Evolutionary conservation across 164 flowering plant species (phyloP).

Genomic region (Warburgia ugandensis): DNA sequence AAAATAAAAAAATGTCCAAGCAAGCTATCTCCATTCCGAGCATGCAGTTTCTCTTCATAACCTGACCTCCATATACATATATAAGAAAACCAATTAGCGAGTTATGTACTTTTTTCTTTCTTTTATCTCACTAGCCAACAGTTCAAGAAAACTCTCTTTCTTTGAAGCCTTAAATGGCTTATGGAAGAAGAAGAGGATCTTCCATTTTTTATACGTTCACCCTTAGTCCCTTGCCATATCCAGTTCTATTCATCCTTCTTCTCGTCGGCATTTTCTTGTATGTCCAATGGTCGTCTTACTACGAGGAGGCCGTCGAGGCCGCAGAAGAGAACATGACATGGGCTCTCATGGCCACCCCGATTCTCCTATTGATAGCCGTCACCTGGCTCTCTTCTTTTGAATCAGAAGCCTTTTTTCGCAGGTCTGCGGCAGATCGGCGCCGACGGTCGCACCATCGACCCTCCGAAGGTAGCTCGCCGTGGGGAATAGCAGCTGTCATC

Average conservation of each 20-base stretch:
- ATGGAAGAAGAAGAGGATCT: slow-evolving; percentile 26
- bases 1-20: too few species aligned
- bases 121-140: too few species aligned
- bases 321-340: slow-evolving; percentile 43
- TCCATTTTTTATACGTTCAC: slow-evolving; percentile 45
- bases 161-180: slow-evolving; percentile 11
- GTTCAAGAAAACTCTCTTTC: too few species aligned
- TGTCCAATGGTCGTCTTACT: slow-evolving; percentile 44
- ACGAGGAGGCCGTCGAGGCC: slow-evolving; percentile 35
- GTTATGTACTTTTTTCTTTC: too few species aligned
- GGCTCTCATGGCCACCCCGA: slow-evolving; percentile 48
- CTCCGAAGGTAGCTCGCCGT: slow-evolving; percentile 57
- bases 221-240: slow-evolving; percentile 67
- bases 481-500: slow-evolving; percentile 60
- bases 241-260: slow-evolving; percentile 56
- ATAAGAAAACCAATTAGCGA: too few species aligned
- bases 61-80: too few species aligned
- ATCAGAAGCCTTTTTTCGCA: slow-evolving; percentile 26
- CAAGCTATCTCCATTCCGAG: too few species aligned
- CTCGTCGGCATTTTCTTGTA: slow-evolving; percentile 47
- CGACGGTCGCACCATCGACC: slow-evolving; percentile 18
- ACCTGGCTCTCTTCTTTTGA: slow-evolving; percentile 52
- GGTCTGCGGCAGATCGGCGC: slow-evolving; percentile 29
- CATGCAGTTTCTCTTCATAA: too few species aligned
- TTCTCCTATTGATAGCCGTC: slow-evolving; percentile 38